Percentiles rank a stretch among this genome's conserved stretches.
Conservation (phyloP, 2,329 filamentous ascomycete genomes). For the Diaporthe sp. region DNA sequence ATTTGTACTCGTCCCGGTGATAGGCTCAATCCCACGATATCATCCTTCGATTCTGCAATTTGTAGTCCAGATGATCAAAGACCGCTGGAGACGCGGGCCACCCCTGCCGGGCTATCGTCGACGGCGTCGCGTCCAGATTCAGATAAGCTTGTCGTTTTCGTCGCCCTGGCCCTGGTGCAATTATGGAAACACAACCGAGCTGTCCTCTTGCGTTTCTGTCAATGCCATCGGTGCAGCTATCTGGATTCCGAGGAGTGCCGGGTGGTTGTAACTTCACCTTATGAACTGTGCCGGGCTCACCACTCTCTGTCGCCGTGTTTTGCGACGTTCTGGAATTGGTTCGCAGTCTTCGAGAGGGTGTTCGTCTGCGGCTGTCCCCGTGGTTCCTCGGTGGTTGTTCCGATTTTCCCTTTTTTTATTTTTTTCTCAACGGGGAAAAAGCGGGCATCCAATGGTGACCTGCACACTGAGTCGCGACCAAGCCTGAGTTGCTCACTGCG, state of each 20-base stretch:
- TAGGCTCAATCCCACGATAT: slow-evolving; percentile 3
- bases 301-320: no score
- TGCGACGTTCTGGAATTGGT: background rate
- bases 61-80: background rate
- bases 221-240: background rate
- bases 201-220: background rate
- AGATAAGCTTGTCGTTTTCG: background rate
- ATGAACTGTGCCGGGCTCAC: background rate
- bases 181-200: background rate
- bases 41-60: slow-evolving; percentile 1
- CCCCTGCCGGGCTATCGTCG: background rate
- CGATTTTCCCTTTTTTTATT: background rate
- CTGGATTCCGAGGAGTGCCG: background rate
- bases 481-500: slow-evolving; percentile 7
- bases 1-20: background rate
- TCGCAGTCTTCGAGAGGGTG: background rate
- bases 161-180: background rate
- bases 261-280: background rate
- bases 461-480: slow-evolving; percentile 25
- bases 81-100: background rate
- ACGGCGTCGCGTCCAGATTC: background rate
- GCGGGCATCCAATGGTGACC: slow-evolving; percentile 17
- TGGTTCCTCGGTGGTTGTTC: background rate
- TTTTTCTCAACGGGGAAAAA: background rate
- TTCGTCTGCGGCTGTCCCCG: background rate